These are phyloP conservation scores for Parascedosporium putredinis DNA, from an alignment of 2,329 filamentous ascomycete species.

Conservation along the genomic window DNA sequence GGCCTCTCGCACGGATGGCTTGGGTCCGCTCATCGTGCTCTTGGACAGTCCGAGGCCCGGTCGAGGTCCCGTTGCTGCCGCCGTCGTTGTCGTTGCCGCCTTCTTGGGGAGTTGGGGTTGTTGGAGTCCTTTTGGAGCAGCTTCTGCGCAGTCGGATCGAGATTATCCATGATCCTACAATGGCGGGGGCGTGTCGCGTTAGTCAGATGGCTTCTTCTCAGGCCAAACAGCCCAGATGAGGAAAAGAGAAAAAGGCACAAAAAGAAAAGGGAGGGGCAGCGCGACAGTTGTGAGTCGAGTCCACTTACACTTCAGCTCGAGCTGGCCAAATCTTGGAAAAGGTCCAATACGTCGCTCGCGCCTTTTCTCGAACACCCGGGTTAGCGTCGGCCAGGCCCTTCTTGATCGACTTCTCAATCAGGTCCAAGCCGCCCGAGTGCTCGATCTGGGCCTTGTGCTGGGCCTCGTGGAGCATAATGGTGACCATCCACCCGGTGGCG, in stretches of 20 bases:
- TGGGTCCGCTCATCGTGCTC: slow-evolving; percentile 47
- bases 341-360: slow-evolving; percentile 76
- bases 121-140: slow-evolving; percentile 72
- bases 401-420: slow-evolving; percentile 79
- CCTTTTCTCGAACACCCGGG: slow-evolving; percentile 77
- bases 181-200: slow-evolving; percentile 1
- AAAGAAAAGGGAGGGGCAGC: too few relatives aligned
- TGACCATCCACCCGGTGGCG: slow-evolving; percentile 74
- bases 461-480: slow-evolving; percentile 65
- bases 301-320: slow-evolving; percentile 59
- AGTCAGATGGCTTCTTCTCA: too few relatives aligned
- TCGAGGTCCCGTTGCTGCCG: too few relatives aligned
- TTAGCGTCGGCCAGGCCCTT: slow-evolving; percentile 86
- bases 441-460: slow-evolving; percentile 75
- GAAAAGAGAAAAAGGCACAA: too few relatives aligned
- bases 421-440: slow-evolving; percentile 70
- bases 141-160: slow-evolving; percentile 70
- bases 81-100: slow-evolving; percentile 28
- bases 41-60: slow-evolving; percentile 52
- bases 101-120: slow-evolving; percentile 65
- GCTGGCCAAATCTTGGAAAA: slow-evolving; percentile 71
- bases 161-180: slow-evolving; percentile 60
- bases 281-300: slow-evolving; percentile 1
- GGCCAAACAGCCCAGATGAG: too few relatives aligned
- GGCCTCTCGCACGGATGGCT: slow-evolving; percentile 66